Evolutionary conservation across 305 asterid genomes (phyloP), one percentile per base, ranked within the genome.

Genomic region (Fraxinus albicans): DNA sequence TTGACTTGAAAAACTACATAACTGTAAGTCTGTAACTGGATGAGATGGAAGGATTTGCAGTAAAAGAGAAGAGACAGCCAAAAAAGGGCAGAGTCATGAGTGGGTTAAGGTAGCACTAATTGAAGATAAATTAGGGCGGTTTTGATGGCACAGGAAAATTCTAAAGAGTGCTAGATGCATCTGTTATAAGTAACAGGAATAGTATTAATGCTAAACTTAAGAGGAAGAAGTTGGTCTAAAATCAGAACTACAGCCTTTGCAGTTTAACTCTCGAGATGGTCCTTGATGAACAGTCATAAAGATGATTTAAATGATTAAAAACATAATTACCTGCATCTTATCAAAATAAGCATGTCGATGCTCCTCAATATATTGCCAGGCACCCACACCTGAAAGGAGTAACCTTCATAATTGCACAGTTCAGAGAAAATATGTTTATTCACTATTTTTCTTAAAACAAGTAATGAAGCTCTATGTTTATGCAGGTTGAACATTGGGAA

Each of bases 331-430:
- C 99, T 96, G 99, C 99, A 96, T 96, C 88, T 87, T 93, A 81
- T 95, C 98, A 83, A 96, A 95, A 89, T 91, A 95, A 84, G 99
- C 99, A 90, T 95, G 97, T 40, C 98, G 94, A 85, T 94, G 91
- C 86, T 90, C 94, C 88, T 91, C 95, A 87, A 96, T 87, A 82
- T 90, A 89, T 86, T 93, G 82, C 99, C 99, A 96, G 58, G 98
- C 98, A 85, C 94, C 98, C 86, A 94, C 81, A 88, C 88, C 99
- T 96, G 91, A 80, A 88, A 88, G 85, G 78, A 86, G 87, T n/a
- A 80, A 81, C 79, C 67, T 73, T 83, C 83, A 87, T 78, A 81
- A 80, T 90, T 79, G 34, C 75, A 80, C 21, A 82, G 69, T 80
- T 83, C 79, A 40, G 19, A 35, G 29, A 77, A 55, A 53, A 85